Conservation (phyloP, 2,329 filamentous ascomycete genomes). For the Penicillium sp. region DNA sequence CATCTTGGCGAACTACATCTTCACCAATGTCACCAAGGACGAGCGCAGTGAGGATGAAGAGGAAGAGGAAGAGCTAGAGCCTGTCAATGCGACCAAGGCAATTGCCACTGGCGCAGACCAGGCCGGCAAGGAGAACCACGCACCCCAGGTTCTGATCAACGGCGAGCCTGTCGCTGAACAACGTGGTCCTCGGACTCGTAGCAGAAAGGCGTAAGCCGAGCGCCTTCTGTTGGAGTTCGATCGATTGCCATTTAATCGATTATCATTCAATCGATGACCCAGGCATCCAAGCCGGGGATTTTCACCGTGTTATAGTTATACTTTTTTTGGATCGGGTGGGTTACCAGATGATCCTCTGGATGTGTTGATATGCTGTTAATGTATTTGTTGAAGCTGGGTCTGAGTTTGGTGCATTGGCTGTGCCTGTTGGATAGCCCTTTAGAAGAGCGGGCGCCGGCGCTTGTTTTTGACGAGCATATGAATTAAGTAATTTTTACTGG, state of each 20-base stretch:
- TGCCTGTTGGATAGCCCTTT: constrained; percentile 6
- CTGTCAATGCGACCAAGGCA: constrained; percentile 25
- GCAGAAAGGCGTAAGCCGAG: constrained; percentile 23
- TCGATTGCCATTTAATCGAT: background rate
- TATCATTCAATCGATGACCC: background rate
- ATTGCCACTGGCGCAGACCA: constrained; percentile 31
- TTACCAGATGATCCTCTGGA: constrained; percentile 4
- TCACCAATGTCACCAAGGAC: constrained; percentile 41
- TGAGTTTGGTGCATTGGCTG: constrained; percentile 1
- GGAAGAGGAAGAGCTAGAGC: constrained; percentile 38
- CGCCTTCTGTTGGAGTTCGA: background rate
- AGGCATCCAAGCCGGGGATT: background rate
- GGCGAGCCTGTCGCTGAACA: constrained; percentile 36
- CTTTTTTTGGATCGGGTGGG: background rate
- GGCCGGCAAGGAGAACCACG: constrained; percentile 31
- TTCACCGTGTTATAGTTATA: constrained; percentile 11
- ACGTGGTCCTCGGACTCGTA: constrained; percentile 26
- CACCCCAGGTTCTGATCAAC: constrained; percentile 42
- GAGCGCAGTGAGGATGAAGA: constrained; percentile 50
- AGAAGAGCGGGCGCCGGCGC: constrained; percentile 14
- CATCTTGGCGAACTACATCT: constrained; percentile 45
- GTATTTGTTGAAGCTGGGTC: constrained; percentile 11
- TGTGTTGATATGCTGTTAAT: constrained; percentile 11
- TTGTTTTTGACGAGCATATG: constrained; percentile 14
- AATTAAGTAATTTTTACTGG: constrained; percentile 4